Evolutionary conservation across 176 grass and related monocot species (phyloP).

Genomic region (barley (Hordeum vulgare)): MorexV3_pseudomolecules_assembly NC_058522.1:332020793-332021292

Average conservation of each 20-base stretch:
- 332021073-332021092: slow-evolving; percentile 61
- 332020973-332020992: slow-evolving; percentile 83
- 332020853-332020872: slow-evolving; percentile 72
- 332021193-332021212: background rate
- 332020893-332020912: slow-evolving; percentile 96
- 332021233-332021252: background rate
- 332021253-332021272: background rate
- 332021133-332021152: slow-evolving; percentile 81
- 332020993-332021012: slow-evolving; percentile 77
- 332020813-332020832: background rate
- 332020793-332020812: background rate
- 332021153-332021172: slow-evolving; percentile 46
- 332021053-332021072: slow-evolving; percentile 72
- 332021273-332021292: background rate
- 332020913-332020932: slow-evolving; percentile 92
- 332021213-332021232: background rate
- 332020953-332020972: slow-evolving; percentile 68
- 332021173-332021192: slow-evolving; percentile 2
- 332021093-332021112: slow-evolving; percentile 93
- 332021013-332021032: slow-evolving; percentile 84
- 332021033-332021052: slow-evolving; percentile 89
- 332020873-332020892: slow-evolving; percentile 74
- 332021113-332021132: slow-evolving; percentile 88
- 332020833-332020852: background rate
- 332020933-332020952: slow-evolving; percentile 80